A percentile compares a stretch with the other conserved stretches of the same genome.
Evolutionary conservation across 495 filamentous ascomycete genomes (phyloP).

Genomic region (Aspergillus affinis): DNA sequence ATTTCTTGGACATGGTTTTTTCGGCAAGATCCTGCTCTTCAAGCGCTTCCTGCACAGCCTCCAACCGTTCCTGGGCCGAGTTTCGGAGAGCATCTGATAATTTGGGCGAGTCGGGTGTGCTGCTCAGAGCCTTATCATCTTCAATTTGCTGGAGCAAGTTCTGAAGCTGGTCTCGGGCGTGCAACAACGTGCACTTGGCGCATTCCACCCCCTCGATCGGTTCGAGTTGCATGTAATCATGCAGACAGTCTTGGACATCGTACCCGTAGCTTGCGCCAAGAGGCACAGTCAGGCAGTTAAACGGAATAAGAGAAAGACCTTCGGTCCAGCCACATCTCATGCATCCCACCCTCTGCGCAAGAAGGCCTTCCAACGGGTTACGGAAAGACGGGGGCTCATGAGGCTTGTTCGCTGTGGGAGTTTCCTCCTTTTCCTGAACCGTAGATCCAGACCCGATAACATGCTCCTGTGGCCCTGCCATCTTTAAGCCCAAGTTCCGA

Average conservation of each 20-base stretch:
- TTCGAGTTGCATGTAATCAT: constrained; percentile 83
- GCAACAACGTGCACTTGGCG: constrained; percentile 80
- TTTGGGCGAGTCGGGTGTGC: constrained; percentile 22
- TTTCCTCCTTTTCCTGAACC: constrained; percentile 7
- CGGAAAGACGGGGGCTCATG: constrained; percentile 26
- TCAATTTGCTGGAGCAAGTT: constrained; percentile 41
- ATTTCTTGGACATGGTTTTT: constrained; percentile 66
- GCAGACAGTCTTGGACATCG: constrained; percentile 73
- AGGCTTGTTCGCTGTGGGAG: background rate
- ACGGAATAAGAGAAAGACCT: constrained; percentile 82
- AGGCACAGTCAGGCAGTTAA: constrained; percentile 89
- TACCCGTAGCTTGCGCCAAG: constrained; percentile 58
- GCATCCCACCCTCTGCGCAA: constrained; percentile 89
- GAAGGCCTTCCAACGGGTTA: constrained; percentile 82
- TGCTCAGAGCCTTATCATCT: constrained; percentile 24
- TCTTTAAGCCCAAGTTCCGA: constrained; percentile 44
- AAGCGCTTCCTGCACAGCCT: constrained; percentile 64
- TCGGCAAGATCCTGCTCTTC: constrained; percentile 81
- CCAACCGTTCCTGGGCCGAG: constrained; percentile 51
- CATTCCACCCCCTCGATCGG: constrained; percentile 86
- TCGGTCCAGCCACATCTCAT: constrained; percentile 82
- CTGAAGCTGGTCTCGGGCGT: constrained; percentile 46
- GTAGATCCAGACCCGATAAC: constrained; percentile 29
- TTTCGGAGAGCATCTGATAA: constrained; percentile 32
- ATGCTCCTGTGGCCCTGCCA: constrained; percentile 38